These are phyloP conservation scores for Malassezia vespertilionis DNA, from an alignment of 1,284 basidiomycete species.

Conservation along the genomic window DNA sequence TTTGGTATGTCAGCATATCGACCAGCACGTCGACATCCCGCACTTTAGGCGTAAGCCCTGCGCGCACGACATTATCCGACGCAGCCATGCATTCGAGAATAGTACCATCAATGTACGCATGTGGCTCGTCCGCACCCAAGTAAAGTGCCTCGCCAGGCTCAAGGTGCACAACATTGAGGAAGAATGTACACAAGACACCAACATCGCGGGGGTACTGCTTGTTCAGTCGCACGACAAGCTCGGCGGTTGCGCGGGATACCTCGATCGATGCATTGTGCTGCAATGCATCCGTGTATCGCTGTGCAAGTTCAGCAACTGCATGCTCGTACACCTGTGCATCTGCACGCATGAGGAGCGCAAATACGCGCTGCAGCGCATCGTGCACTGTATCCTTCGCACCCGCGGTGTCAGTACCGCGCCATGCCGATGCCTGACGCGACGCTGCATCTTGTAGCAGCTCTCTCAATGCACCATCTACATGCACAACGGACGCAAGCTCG, in stretches of 20 bases:
- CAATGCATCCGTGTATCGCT: constrained; percentile 9
- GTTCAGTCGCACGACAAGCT: constrained; percentile 64
- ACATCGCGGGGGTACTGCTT: constrained; percentile 81
- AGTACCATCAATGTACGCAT: constrained; percentile 69
- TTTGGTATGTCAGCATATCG: constrained; percentile 74
- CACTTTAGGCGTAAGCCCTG: constrained; percentile 90
- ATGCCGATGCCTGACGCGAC: not conserved
- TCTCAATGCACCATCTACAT: constrained; percentile 8
- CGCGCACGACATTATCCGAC: constrained; percentile 88
- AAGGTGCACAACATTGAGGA: constrained; percentile 76
- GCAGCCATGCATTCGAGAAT: constrained; percentile 47
- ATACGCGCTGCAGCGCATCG: constrained; percentile 21
- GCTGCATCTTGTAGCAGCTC: constrained; percentile 1
- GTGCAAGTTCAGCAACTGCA: constrained; percentile 9
- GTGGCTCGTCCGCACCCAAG: constrained; percentile 87
- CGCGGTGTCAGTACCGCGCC: not conserved
- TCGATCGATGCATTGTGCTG: constrained; percentile 10
- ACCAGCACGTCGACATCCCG: constrained; percentile 85
- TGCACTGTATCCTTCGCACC: not conserved
- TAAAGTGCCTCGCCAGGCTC: constrained; percentile 81
- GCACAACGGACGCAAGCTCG: constrained; percentile 57
- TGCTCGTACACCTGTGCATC: constrained; percentile 7
- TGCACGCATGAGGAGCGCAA: constrained; percentile 28
- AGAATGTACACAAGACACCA: constrained; percentile 82
- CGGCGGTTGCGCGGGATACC: constrained; percentile 28